Conservation (phyloP, 768 basidiomycete genomes). For the Floccularia luteovirens region DNA sequence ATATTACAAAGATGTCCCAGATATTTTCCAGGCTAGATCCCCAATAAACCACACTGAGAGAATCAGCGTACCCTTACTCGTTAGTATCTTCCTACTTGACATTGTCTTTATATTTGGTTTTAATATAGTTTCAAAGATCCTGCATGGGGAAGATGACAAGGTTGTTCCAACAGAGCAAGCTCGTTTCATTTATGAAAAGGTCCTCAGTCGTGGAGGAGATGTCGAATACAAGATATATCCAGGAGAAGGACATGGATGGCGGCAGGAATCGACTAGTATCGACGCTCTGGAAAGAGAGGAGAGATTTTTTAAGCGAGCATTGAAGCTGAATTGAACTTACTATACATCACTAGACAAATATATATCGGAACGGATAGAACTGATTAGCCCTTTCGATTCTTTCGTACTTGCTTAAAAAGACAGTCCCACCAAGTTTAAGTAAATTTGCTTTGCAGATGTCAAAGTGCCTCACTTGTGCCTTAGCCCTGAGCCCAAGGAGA, state of each 20-base stretch:
- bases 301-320: constrained; percentile 29
- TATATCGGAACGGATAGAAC: too few relatives aligned
- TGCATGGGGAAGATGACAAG: constrained; percentile 42
- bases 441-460: too few relatives aligned
- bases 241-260: constrained; percentile 45
- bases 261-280: constrained; percentile 34
- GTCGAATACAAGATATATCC: constrained; percentile 40
- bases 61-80: neutral
- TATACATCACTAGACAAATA: too few relatives aligned
- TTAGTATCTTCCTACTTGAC: neutral
- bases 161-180: constrained; percentile 14
- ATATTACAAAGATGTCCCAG: constrained; percentile 32
- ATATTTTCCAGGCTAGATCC: constrained; percentile 39
- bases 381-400: too few relatives aligned
- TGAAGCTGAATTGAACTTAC: too few relatives aligned
- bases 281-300: constrained; percentile 33
- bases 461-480: too few relatives aligned
- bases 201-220: constrained; percentile 27
- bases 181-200: constrained; percentile 29
- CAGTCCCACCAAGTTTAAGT: too few relatives aligned
- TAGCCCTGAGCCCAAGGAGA: too few relatives aligned
- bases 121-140: constrained; percentile 23
- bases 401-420: too few relatives aligned
- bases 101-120: neutral
- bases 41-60: constrained; percentile 21